phyloP scores from a whole-genome alignment of 352 stramenopile genomes.

The Phytopythium litorale region DNA sequence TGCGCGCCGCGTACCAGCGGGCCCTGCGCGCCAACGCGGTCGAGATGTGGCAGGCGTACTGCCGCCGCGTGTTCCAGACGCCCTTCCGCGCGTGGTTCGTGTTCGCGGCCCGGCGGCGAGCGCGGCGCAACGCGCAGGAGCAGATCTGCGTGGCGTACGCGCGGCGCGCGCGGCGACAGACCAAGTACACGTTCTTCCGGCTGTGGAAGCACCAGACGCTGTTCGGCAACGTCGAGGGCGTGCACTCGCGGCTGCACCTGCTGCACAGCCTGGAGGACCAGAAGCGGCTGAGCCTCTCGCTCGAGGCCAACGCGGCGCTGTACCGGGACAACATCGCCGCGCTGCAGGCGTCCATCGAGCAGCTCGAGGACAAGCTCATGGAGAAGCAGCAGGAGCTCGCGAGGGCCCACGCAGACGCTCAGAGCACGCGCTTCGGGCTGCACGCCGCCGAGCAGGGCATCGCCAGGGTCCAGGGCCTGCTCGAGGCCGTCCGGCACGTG shows the following conservation, averaged over 20 bases:
- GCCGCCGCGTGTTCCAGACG: slow-evolving; percentile 60
- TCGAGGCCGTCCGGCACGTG: slow-evolving; percentile 61
- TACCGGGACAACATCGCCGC: slow-evolving; percentile 61
- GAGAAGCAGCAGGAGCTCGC: slow-evolving; percentile 68
- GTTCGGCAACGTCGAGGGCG: slow-evolving; percentile 63
- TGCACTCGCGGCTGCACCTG: slow-evolving; percentile 64
- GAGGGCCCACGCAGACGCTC: slow-evolving; percentile 51
- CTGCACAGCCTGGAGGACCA: slow-evolving; percentile 69
- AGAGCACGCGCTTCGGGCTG: slow-evolving; percentile 62
- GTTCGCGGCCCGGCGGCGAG: slow-evolving; percentile 31
- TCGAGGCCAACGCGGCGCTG: slow-evolving; percentile 52
- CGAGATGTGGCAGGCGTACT: slow-evolving; percentile 61
- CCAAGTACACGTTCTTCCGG: slow-evolving; percentile 77
- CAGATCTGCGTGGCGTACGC: slow-evolving; percentile 69
- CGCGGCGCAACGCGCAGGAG: slow-evolving; percentile 42
- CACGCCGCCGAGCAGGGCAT: slow-evolving; percentile 75
- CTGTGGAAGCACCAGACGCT: slow-evolving; percentile 78
- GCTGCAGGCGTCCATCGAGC: slow-evolving; percentile 47
- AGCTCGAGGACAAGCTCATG: slow-evolving; percentile 51
- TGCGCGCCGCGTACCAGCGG: slow-evolving; percentile 56
- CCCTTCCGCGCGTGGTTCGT: slow-evolving; percentile 73
- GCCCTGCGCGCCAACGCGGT: slow-evolving; percentile 39
- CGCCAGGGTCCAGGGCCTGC: slow-evolving; percentile 59
- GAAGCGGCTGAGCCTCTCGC: slow-evolving; percentile 65
- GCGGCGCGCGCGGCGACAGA: slow-evolving; percentile 50